Base-by-base conservation (phyloP, 345 rosid species). In the Streptanthus diversifolius region DNA sequence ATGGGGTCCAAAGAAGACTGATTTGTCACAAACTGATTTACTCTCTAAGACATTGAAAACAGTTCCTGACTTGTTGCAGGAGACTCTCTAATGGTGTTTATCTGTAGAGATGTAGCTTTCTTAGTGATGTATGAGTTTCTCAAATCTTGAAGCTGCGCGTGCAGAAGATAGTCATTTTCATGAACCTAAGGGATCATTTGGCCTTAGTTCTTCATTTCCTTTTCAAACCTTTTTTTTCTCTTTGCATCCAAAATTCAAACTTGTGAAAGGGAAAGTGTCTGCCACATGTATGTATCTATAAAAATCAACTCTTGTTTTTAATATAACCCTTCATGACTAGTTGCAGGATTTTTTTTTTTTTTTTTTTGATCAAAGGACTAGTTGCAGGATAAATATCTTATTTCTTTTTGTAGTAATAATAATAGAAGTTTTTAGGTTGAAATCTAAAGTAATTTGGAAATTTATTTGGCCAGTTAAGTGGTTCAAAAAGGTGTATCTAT, bases 211-310 rank as follows among this genome's bases (percentile, higher is more conserved):
- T 21, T 33, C 56, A 54, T 51, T 51, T 75, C 63, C 48, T 32
- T 60, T 66, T 41, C 56, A 37, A 19, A 12, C 45, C 40, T 49
- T 13, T 41, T 39, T 13, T 55, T 41, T 18, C 33, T 21, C 11
- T 43, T 62, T 60, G 49, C 57, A 75, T 55, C 25, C n/a, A 52
- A 62, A 43, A 56, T 76, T 70, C 71, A 47, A 70, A 64, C 67
- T 76, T 44, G 13, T 63, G 80, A 70, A 55, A 70, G 12, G 30
- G 71, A 76, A 70, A 63, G 66, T 76, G 75, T 76, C 80, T 76
- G 75, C 71, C 80, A 70, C 79, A 75, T 68, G 63, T 51, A 10
- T 53, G 13, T 65, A 22, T 24, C 25, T 48, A 32, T 11, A 74
- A 12, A n/a, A 35, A 29, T 18, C 37, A 48, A 32, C 2, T 62